phyloP scores from a whole-genome alignment of 2,329 filamentous ascomycete genomes.

The Microsporum canis region DNA sequence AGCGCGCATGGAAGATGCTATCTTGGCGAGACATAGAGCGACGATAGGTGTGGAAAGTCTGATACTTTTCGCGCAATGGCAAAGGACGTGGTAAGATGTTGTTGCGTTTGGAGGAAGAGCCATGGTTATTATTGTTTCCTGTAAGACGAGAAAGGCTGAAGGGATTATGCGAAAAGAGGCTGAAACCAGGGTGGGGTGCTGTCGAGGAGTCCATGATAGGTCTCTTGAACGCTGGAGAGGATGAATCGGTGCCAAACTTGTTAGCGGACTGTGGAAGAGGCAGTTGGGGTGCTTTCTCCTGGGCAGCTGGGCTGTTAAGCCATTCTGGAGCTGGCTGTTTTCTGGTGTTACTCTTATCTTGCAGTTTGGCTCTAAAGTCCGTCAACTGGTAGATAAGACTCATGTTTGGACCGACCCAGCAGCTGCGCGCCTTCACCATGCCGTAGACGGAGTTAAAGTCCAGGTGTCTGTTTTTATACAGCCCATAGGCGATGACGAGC shows the following conservation, averaged over 20 bases:
- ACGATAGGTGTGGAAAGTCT: conserved; percentile 13
- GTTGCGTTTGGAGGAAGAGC: conserved; percentile 19
- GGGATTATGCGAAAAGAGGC: conserved; percentile 11
- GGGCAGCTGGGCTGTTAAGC: conserved; percentile 19
- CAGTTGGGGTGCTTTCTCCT: not conserved
- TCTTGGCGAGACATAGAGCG: conserved; percentile 10
- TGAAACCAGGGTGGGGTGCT: not conserved
- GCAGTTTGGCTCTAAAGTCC: conserved; percentile 44
- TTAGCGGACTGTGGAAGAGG: not conserved
- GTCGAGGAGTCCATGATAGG: conserved; percentile 5
- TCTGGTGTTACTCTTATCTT: conserved; percentile 23
- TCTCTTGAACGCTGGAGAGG: not conserved
- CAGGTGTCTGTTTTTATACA: conserved; percentile 51
- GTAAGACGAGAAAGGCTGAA: conserved; percentile 8
- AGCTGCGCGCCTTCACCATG: conserved; percentile 51
- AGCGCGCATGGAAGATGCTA: conserved; percentile 3
- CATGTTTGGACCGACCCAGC: conserved; percentile 59
- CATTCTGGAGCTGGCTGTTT: conserved; percentile 25
- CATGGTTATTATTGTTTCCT: not conserved
- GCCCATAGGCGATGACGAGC: conserved; percentile 53
- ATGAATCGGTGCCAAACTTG: not conserved
- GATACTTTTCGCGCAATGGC: conserved; percentile 29
- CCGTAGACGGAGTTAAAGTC: conserved; percentile 57
- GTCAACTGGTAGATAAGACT: conserved; percentile 58
- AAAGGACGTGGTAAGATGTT: conserved; percentile 28